A percentile compares a stretch with the other conserved stretches of the same genome.
These are phyloP conservation scores for Myriosclerotinia duriaeana DNA, from an alignment of 2,329 filamentous ascomycete species.

Conservation along the genomic window DNA sequence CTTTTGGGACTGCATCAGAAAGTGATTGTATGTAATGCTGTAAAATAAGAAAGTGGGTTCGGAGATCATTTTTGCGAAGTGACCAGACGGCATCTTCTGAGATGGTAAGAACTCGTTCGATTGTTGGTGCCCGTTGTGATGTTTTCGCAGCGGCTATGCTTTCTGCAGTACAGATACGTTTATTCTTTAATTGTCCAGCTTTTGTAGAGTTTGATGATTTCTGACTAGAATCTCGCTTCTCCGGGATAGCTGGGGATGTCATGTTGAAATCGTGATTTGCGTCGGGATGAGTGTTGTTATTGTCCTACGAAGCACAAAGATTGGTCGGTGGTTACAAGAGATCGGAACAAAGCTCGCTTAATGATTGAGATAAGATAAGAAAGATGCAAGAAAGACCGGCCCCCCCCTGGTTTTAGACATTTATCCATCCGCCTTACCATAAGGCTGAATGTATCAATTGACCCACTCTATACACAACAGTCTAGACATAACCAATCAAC, in stretches of 20 bases:
- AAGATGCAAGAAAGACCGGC: background rate
- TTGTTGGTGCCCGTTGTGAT: slow-evolving; percentile 10
- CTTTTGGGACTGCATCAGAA: slow-evolving; percentile 14
- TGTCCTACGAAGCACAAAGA: slow-evolving; percentile 14
- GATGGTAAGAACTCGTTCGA: slow-evolving; percentile 28
- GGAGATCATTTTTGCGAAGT: slow-evolving; percentile 34
- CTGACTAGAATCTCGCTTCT: background rate
- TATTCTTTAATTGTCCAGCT: background rate
- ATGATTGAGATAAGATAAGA: slow-evolving; percentile 12
- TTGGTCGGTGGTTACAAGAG: background rate
- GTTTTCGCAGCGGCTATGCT: slow-evolving; percentile 13
- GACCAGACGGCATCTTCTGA: slow-evolving; percentile 33
- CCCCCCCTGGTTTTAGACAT: background rate
- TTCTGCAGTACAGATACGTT: slow-evolving; percentile 13
- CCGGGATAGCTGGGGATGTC: background rate
- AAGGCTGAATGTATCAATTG: slow-evolving; percentile 6
- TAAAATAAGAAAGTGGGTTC: slow-evolving; percentile 33
- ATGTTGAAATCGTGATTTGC: slow-evolving; percentile 4
- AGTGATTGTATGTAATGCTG: slow-evolving; percentile 32
- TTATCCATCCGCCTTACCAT: slow-evolving; percentile 2
- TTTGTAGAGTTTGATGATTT: slow-evolving; percentile 1
- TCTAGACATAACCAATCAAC: background rate
- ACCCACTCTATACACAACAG: background rate
- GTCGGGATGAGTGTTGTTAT: slow-evolving; percentile 7
- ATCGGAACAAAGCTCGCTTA: background rate